These are phyloP conservation scores for Lentinula novae-zelandiae DNA, from an alignment of 1,284 basidiomycete species.

Conservation along the genomic window DNA sequence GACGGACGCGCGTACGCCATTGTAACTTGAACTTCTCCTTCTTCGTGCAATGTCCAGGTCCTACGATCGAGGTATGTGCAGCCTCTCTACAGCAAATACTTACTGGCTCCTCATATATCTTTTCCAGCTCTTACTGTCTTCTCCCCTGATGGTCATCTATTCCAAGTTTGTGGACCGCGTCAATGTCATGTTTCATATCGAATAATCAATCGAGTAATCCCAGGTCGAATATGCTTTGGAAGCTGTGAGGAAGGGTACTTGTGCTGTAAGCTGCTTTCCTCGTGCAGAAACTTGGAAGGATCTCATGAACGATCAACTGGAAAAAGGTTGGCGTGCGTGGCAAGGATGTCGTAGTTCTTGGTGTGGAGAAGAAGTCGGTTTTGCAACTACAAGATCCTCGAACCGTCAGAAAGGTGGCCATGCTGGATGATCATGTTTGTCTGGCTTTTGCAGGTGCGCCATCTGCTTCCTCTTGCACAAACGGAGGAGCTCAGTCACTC, in stretches of 20 bases:
- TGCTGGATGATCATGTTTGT: constrained; percentile 98
- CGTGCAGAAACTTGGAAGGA: background rate
- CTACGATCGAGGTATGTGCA: constrained; percentile 68
- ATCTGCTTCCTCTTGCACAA: background rate
- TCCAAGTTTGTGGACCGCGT: constrained; percentile 59
- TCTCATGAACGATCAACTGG: constrained; percentile 5
- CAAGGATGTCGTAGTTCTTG: constrained; percentile 92
- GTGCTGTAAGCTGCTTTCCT: constrained; percentile 65
- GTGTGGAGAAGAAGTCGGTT: constrained; percentile 98
- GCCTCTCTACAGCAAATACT: background rate
- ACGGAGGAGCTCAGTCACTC: constrained; percentile 6
- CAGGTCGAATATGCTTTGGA: constrained; percentile 98
- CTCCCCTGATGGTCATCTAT: constrained; percentile 92
- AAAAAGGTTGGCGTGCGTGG: constrained; percentile 91
- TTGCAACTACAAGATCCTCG: constrained; percentile 97
- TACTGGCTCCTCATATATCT: background rate
- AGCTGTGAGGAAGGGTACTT: constrained; percentile 96
- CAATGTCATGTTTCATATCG: constrained; percentile 5
- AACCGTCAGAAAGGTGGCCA: constrained; percentile 96
- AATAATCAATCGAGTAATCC: constrained; percentile 18
- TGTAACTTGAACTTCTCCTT: background rate
- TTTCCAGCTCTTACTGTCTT: constrained; percentile 83
- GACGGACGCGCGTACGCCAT: constrained; percentile 49
- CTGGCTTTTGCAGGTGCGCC: constrained; percentile 92
- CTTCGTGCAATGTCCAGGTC: constrained; percentile 61